A percentile compares a stretch with the other conserved stretches of the same genome.
Evolutionary conservation across 257 asterid genomes (phyloP).

Genomic region (Mitragyna speciosa): DNA sequence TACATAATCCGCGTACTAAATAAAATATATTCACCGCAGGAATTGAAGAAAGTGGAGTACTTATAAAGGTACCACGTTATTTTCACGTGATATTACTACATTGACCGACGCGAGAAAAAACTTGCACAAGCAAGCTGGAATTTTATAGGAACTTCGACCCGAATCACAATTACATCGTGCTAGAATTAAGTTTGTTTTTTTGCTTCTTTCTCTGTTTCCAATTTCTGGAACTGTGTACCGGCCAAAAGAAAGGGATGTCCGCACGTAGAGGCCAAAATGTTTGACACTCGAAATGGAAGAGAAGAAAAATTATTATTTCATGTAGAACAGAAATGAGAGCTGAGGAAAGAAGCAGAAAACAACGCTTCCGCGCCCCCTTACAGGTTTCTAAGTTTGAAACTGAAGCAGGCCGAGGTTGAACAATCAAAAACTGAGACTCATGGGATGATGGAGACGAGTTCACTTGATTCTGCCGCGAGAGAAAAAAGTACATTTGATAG

Average conservation of each 20-base stretch:
- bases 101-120: not conserved
- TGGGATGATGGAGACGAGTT: not conserved
- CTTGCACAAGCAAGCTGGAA: slow-evolving; percentile 2
- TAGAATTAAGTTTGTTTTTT: slow-evolving; percentile 4
- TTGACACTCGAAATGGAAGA: slow-evolving; percentile 18
- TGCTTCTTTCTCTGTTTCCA: not conserved
- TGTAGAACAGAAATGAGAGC: slow-evolving; percentile 15
- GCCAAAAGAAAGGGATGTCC: slow-evolving; percentile 17
- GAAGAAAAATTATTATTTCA: slow-evolving; percentile 22
- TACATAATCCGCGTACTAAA: too few species aligned
- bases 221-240: too few species aligned
- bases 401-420: slow-evolving; percentile 57
- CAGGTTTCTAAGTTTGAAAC: slow-evolving; percentile 21
- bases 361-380: slow-evolving; percentile 42
- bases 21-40: not conserved
- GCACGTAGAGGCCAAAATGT: slow-evolving; percentile 21
- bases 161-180: slow-evolving; percentile 34
- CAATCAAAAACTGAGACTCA: slow-evolving; percentile 3
- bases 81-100: not conserved
- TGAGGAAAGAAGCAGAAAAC: slow-evolving; percentile 25
- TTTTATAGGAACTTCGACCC: slow-evolving; percentile 8
- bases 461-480: not conserved
- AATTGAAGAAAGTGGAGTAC: not conserved
- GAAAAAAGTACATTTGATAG: slow-evolving; percentile 3
- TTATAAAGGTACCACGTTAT: not conserved